Percentiles rank a stretch among this genome's conserved stretches.
These are phyloP conservation scores for Eutrema heterophyllum DNA, from an alignment of 345 rosid genomes.

Conservation along the genomic window DNA sequence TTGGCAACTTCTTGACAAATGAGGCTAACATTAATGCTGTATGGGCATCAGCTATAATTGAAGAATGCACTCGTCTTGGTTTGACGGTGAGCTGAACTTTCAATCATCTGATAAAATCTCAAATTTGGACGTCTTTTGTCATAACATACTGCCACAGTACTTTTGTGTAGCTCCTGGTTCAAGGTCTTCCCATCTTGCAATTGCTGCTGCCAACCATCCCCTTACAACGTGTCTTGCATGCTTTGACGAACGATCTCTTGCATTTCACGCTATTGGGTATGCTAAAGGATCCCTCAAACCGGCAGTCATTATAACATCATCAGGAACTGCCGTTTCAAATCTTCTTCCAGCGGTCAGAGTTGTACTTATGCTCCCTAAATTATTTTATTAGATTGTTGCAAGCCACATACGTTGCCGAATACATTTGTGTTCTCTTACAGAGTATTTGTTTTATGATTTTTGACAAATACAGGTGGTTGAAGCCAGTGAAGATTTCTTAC, in stretches of 20 bases:
- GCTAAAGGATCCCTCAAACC: conserved; percentile 80
- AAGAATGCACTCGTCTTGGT: conserved; percentile 92
- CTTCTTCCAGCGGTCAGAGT: conserved; percentile 95
- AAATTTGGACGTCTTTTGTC: conserved; percentile 30
- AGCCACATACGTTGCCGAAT: conserved; percentile 2
- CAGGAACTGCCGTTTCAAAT: conserved; percentile 98
- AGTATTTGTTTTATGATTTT: background rate
- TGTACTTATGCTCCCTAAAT: background rate
- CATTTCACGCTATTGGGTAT: conserved; percentile 92
- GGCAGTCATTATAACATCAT: conserved; percentile 82
- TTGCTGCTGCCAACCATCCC: conserved; percentile 88
- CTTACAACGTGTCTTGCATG: conserved; percentile 69
- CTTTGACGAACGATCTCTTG: conserved; percentile 92
- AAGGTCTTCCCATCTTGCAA: conserved; percentile 89
- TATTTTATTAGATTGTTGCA: background rate
- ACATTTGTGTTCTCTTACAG: background rate
- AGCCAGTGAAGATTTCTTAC: conserved; percentile 94
- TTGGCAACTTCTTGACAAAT: conserved; percentile 38
- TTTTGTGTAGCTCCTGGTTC: conserved; percentile 98
- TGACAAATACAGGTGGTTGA: conserved; percentile 72
- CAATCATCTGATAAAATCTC: conserved; percentile 5
- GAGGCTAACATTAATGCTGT: conserved; percentile 64
- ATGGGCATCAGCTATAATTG: conserved; percentile 86
- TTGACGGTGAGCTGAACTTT: conserved; percentile 55
- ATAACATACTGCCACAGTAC: conserved; percentile 51